Percentiles rank a stretch among this genome's conserved stretches.
Evolutionary conservation across 805 yeast species (phyloP).

Genomic region (Wickerhamomyces kurtzmanii): DNA sequence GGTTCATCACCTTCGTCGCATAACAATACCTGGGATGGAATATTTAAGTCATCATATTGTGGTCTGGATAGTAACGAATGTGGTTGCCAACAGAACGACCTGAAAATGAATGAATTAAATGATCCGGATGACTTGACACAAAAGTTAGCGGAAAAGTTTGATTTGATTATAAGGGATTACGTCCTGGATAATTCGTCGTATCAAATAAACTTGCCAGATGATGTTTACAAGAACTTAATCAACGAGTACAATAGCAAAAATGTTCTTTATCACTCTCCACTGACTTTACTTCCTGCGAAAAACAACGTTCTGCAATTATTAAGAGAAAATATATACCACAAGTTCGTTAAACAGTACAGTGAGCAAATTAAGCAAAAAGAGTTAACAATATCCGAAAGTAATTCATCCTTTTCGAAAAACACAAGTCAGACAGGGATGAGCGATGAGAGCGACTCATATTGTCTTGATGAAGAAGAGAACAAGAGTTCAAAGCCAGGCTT

Average conservation of each 20-base stretch:
- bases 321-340: conserved; percentile 22
- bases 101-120: conserved; percentile 8
- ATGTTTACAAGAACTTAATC: conserved; percentile 20
- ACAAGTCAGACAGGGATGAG: not conserved
- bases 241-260: conserved; percentile 13
- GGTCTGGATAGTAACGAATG: conserved; percentile 4
- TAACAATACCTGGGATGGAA: conserved; percentile 8
- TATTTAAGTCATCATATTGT: conserved; percentile 7
- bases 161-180: conserved; percentile 27
- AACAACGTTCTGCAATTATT: conserved; percentile 20
- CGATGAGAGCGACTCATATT: not conserved
- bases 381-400: conserved; percentile 5
- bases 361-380: conserved; percentile 11
- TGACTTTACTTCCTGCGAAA: conserved; percentile 19
- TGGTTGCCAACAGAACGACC: conserved; percentile 6
- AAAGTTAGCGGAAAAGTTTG: conserved; percentile 23
- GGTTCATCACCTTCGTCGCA: no score
- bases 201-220: conserved; percentile 38
- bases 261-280: conserved; percentile 23
- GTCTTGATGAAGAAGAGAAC: not conserved
- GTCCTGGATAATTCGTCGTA: conserved; percentile 30
- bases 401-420: not conserved
- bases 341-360: no score
- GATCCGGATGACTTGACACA: conserved; percentile 5
- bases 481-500: not conserved